A percentile compares a stretch with the other conserved stretches of the same genome.
phyloP scores from a whole-genome alignment of 108 stramenopile species.

The Conticribra guillardii region DNA sequence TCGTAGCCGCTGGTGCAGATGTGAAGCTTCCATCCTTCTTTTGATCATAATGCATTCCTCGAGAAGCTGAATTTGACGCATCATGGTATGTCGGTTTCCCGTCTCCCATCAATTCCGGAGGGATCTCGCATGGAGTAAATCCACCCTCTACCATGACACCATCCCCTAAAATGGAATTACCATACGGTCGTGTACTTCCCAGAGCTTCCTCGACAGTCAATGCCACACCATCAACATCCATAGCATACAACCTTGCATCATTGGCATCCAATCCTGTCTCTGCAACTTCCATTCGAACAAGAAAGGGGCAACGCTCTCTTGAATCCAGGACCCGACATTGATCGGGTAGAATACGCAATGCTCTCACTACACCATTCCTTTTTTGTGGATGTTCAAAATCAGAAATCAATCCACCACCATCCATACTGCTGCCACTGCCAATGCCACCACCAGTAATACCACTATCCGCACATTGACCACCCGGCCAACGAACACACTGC shows the following conservation, averaged over 20 bases:
- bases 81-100: background rate
- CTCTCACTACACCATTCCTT: conserved; percentile 68
- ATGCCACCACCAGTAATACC: background rate
- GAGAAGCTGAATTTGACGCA: background rate
- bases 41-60: no score
- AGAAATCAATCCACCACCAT: background rate
- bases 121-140: conserved; percentile 46
- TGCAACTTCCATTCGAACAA: conserved; percentile 82
- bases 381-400: conserved; percentile 34
- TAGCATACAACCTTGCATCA: conserved; percentile 82
- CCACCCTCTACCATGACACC: conserved; percentile 17
- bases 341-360: conserved; percentile 72
- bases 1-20: background rate
- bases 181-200: conserved; percentile 30
- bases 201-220: conserved; percentile 80
- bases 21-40: background rate
- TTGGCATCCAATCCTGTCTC: conserved; percentile 82
- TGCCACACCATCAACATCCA: conserved; percentile 51
- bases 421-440: background rate
- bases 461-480: conserved; percentile 21
- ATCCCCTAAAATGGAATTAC: conserved; percentile 21
- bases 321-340: conserved; percentile 73
- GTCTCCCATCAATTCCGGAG: conserved; percentile 45
- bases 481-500: conserved; percentile 63
- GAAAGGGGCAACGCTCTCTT: conserved; percentile 80